Percentiles rank a stretch among this genome's conserved stretches.
Conservation (phyloP, 2,329 filamentous ascomycete species). For the Fusarium sp. region DNA sequence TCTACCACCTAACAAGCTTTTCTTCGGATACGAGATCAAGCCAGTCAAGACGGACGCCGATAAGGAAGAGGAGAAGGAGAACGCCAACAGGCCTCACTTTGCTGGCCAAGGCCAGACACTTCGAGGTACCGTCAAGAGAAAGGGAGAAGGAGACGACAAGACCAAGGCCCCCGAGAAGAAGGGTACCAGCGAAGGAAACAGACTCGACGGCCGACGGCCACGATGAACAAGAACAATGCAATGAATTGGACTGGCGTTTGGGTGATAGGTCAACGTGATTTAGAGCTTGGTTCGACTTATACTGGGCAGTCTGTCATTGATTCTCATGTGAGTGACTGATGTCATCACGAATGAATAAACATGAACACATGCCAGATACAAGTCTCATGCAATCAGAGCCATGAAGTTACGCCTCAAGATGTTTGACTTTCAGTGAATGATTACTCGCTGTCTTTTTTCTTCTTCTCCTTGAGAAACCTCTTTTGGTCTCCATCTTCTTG, state of each 20-base stretch:
- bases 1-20: constrained; percentile 86
- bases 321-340: neutral
- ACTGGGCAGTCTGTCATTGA: neutral
- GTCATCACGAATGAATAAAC: neutral
- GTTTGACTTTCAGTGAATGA: neutral
- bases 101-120: constrained; percentile 86
- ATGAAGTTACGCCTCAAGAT: neutral
- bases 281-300: constrained; percentile 8
- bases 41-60: constrained; percentile 83
- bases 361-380: neutral
- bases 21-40: constrained; percentile 95
- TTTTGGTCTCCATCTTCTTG: neutral
- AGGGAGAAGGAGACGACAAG: constrained; percentile 62
- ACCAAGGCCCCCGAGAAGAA: constrained; percentile 58
- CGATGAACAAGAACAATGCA: constrained; percentile 30
- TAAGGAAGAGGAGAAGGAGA: constrained; percentile 69
- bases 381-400: neutral
- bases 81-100: constrained; percentile 77
- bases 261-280: constrained; percentile 17
- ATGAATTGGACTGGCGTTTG: constrained; percentile 37
- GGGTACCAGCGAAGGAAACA: constrained; percentile 51
- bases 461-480: neutral
- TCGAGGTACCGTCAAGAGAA: constrained; percentile 74
- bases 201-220: constrained; percentile 54
- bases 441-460: neutral